Evolutionary conservation across 257 asterid species (phyloP), one percentile per base, ranked within the genome.

Genomic region (Solanum chaucha): DNA sequence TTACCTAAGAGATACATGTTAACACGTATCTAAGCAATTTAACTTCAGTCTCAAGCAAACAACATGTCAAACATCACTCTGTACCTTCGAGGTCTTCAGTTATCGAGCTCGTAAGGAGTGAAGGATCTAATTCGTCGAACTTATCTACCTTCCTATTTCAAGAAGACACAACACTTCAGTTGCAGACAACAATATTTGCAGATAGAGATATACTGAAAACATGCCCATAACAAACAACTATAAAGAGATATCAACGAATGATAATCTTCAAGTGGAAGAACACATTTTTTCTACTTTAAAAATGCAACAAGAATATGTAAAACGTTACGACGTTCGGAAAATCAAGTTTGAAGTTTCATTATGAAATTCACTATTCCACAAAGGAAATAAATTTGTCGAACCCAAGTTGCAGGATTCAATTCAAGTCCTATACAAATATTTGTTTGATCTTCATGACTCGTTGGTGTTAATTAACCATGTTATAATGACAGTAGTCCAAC

Each of bases 21-120:
- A 46, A 13, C 15, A 48, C 4, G 28, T 59, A 22, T 55, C 22
- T 17, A 59, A 59, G 5, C 24, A 20, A 58, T 59, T 36, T 73
- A 20, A 36, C 19, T 36, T 36, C n/a, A 20, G 12, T 20, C 55
- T 36, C 55, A 84, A 22, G 86, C 7, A 67, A 40, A 36, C 3
- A 4, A 22, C 89, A 75, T 38, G 65, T 34, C 77, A 64, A 59
- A 55, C 51, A 11, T 91, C 91, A 92, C 75, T 89, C 59, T 91
- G 92, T 91, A 85, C 90, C 94, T 90, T 87, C 90, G 0, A 90
- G 89, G 65, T 90, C 94, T 38, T 89, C 93, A 12, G 40, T 67
- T 55, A 84, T 70, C 67, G 84, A 48, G 82, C 85, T 91, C 20
- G 74, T 82, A 89, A 92, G 61, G 68, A 89, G 89, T 77, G 92